Evolutionary conservation across 306 rosid genomes (phyloP).

Genomic region (Trifolium pratense): DNA sequence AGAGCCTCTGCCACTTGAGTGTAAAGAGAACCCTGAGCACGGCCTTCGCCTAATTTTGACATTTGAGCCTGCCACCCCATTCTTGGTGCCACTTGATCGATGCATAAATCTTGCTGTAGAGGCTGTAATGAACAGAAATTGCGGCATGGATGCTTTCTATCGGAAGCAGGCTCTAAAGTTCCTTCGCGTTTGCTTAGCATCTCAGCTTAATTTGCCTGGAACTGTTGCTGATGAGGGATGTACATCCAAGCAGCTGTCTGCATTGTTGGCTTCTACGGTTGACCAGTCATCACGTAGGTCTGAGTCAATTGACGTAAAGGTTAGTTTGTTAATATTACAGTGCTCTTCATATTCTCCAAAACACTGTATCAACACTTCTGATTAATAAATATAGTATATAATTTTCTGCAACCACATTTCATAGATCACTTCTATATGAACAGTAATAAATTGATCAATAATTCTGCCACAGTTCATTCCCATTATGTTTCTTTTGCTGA

Average conservation of each 20-base stretch:
- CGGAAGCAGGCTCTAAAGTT: conserved; percentile 88
- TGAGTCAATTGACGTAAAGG: conserved; percentile 83
- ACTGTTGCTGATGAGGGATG: conserved; percentile 72
- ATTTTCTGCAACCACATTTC: neutral
- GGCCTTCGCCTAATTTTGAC: conserved; percentile 95
- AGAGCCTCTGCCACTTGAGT: conserved; percentile 94
- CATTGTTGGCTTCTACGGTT: conserved; percentile 69
- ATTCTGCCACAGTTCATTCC: conserved; percentile 9
- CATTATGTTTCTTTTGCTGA: conserved; percentile 15
- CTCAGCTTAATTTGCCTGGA: conserved; percentile 98
- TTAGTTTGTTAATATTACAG: conserved; percentile 46
- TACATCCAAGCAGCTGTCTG: conserved; percentile 76
- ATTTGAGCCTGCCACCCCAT: conserved; percentile 98
- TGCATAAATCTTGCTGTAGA: conserved; percentile 98
- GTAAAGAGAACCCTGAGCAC: conserved; percentile 98
- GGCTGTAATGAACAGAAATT: conserved; percentile 75
- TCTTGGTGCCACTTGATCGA: conserved; percentile 97
- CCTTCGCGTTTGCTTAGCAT: conserved; percentile 87
- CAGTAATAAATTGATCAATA: conserved; percentile 25
- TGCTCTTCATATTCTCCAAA: conserved; percentile 1
- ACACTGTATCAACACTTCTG: conserved; percentile 1
- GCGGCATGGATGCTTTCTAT: conserved; percentile 80
- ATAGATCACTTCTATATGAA: conserved; percentile 30
- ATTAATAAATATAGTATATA: conserved; percentile 11
- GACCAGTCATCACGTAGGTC: conserved; percentile 77